Conservation (phyloP, 2,329 filamentous ascomycete genomes). For the Ophiognomonia clavigignenti-juglandacearum region DNA sequence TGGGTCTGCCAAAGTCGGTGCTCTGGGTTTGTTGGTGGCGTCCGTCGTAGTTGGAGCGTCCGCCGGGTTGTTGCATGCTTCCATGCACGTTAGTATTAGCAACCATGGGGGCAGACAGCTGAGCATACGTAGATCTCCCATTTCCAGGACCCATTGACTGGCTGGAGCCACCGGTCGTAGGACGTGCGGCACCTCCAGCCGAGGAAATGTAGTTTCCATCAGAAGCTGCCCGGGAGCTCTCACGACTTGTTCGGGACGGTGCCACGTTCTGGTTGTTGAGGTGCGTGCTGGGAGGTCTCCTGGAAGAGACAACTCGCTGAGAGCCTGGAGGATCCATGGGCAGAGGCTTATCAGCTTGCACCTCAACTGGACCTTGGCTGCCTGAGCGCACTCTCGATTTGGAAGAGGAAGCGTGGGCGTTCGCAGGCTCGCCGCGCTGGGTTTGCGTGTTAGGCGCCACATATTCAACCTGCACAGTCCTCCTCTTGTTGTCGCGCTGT, state of each 20-base stretch:
- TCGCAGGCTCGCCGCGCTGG: slow-evolving; percentile 54
- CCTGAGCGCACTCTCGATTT: slow-evolving; percentile 50
- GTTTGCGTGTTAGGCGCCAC: slow-evolving; percentile 88
- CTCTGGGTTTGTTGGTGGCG: slow-evolving; percentile 43
- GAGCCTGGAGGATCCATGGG: slow-evolving; percentile 51
- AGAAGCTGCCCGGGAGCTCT: slow-evolving; percentile 47
- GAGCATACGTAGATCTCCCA: slow-evolving; percentile 72
- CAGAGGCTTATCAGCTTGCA: slow-evolving; percentile 50
- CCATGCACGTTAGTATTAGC: slow-evolving; percentile 86
- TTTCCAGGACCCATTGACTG: slow-evolving; percentile 56
- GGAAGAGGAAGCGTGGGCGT: slow-evolving; percentile 25
- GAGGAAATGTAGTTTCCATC: slow-evolving; percentile 50
- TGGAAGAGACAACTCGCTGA: slow-evolving; percentile 32
- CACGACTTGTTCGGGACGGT: slow-evolving; percentile 43
- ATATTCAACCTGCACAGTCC: slow-evolving; percentile 97
- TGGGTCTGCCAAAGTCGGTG: slow-evolving; percentile 51
- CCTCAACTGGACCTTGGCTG: slow-evolving; percentile 47
- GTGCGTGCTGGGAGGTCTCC: slow-evolving; percentile 45
- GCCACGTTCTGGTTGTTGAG: slow-evolving; percentile 38
- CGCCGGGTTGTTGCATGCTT: slow-evolving; percentile 75
- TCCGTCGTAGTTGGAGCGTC: slow-evolving; percentile 58
- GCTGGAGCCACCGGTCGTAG: slow-evolving; percentile 73
- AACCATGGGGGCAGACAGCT: slow-evolving; percentile 80
- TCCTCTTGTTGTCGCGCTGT: slow-evolving; percentile 82
- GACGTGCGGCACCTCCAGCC: slow-evolving; percentile 50